A percentile compares a stretch with the other conserved stretches of the same genome.
Conservation (phyloP, 495 filamentous ascomycete genomes). For the Neurospora cerealis region DNA sequence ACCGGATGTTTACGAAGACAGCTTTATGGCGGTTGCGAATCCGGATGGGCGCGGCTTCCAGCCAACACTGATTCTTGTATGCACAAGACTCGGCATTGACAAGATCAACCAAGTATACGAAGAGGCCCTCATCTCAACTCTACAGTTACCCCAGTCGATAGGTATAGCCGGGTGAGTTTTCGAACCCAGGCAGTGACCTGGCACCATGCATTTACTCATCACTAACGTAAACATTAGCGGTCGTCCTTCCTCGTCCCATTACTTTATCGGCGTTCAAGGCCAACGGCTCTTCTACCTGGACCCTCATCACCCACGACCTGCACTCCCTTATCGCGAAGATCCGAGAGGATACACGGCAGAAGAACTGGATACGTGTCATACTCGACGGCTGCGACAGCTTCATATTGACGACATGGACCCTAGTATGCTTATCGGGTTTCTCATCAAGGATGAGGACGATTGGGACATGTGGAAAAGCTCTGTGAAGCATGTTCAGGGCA, state of each 20-base stretch:
- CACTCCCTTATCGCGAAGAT: conserved; percentile 46
- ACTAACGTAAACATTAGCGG: conserved; percentile 45
- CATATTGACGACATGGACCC: conserved; percentile 93
- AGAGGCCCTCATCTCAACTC: conserved; percentile 68
- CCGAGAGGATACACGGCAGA: conserved; percentile 49
- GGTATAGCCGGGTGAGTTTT: conserved; percentile 86
- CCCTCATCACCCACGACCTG: conserved; percentile 69
- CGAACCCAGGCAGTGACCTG: neutral
- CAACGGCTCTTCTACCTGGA: conserved; percentile 90
- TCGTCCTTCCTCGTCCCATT: conserved; percentile 88
- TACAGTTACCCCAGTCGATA: conserved; percentile 82
- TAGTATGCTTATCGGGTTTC: conserved; percentile 96
- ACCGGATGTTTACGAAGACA: conserved; percentile 85
- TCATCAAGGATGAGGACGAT: conserved; percentile 73
- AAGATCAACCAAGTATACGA: conserved; percentile 88
- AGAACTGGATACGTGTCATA: conserved; percentile 80
- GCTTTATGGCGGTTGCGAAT: conserved; percentile 64
- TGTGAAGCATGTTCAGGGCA: conserved; percentile 61
- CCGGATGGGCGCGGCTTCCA: conserved; percentile 53
- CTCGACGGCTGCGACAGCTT: conserved; percentile 68
- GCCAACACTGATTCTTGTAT: conserved; percentile 82
- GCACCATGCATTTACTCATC: neutral
- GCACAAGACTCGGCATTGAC: conserved; percentile 83
- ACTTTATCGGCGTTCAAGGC: conserved; percentile 93
- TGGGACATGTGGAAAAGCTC: conserved; percentile 72